These are phyloP conservation scores for Desmodesmus armatus DNA, from an alignment of 139 green algal species.

Conservation along the genomic window DNA sequence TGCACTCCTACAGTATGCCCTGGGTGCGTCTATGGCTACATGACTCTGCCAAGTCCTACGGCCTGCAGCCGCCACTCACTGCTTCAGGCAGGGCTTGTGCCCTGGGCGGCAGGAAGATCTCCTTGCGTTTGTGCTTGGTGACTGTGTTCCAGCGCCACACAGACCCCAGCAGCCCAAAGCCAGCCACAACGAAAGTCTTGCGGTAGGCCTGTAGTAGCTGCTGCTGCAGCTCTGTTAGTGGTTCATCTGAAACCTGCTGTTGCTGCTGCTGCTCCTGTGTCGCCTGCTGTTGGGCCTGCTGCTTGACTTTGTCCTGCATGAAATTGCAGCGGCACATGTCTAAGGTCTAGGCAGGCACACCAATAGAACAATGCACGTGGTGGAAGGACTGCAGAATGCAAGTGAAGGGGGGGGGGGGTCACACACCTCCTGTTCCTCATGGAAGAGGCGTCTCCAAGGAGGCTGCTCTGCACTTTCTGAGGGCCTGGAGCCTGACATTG, in stretches of 20 bases:
- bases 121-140: conserved; percentile 3
- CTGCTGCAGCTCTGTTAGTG: conserved; percentile 33
- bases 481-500: not conserved
- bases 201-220: conserved; percentile 31
- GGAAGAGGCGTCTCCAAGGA: conserved; percentile 34
- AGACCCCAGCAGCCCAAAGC: conserved; percentile 11
- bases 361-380: no score
- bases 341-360: no score
- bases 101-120: conserved; percentile 37
- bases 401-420: no score
- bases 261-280: conserved; percentile 11
- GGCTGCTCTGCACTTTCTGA: conserved; percentile 3
- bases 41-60: no score
- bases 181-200: conserved; percentile 38
- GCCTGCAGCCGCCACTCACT: not conserved
- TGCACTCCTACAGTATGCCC: no score
- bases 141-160: conserved; percentile 20
- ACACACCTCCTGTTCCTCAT: not conserved
- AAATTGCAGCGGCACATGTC: no score
- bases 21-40: no score
- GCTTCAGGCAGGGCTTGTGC: conserved; percentile 34
- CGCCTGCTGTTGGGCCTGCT: not conserved
- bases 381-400: no score
- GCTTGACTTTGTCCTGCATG: no score
- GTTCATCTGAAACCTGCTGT: not conserved